Conservation (phyloP, 257 asterid genomes). For the Haberlea rhodopensis region DNA sequence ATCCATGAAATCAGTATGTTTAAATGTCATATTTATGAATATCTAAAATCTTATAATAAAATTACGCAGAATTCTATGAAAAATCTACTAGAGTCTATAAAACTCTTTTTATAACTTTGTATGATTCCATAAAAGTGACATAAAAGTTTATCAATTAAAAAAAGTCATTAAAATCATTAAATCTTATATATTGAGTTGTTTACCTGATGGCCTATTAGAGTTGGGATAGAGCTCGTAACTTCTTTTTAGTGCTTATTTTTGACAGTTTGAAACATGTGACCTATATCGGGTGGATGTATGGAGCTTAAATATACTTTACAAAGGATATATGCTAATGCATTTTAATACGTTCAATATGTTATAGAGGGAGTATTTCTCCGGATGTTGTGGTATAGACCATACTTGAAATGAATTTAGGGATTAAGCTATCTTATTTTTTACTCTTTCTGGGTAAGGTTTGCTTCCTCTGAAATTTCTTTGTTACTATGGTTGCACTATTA, state of each 20-base stretch:
- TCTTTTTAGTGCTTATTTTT: not conserved
- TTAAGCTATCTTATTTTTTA: not conserved
- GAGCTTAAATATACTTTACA: not conserved
- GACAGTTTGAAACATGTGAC: not conserved
- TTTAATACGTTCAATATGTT: not conserved
- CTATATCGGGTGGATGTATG: not conserved
- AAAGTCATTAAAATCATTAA: no score
- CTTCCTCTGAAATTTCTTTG: not conserved
- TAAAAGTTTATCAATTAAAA: no score
- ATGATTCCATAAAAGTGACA: no score
- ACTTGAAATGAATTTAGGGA: not conserved
- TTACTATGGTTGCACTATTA: not conserved
- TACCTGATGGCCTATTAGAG: no score
- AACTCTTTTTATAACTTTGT: no score
- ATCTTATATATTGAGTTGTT: no score
- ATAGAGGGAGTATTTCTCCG: not conserved
- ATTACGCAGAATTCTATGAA: no score
- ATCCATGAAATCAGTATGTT: no score
- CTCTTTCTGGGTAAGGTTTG: not conserved
- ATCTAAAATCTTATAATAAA: no score
- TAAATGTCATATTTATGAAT: no score
- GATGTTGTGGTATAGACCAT: not conserved
- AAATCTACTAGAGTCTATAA: no score
- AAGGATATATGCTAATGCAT: not conserved
- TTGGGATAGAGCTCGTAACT: no score